Percentiles rank a stretch among this genome's conserved stretches.
These are phyloP conservation scores for Trichoderma guizhouense DNA, from an alignment of 2,329 filamentous ascomycete genomes.

Conservation along the genomic window DNA sequence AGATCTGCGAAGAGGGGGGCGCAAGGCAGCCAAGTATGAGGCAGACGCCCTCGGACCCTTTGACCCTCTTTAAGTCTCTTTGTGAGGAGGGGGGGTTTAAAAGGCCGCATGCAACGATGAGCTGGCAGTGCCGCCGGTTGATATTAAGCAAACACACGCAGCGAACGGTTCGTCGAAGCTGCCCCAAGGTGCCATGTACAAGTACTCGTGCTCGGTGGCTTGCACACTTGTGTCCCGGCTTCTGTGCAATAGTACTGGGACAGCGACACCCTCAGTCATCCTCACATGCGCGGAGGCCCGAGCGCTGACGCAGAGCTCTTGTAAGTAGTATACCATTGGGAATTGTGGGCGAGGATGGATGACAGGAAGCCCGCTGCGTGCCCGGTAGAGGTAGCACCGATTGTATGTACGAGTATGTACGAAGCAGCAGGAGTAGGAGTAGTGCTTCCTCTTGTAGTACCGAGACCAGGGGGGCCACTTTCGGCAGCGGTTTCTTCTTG, in stretches of 20 bases:
- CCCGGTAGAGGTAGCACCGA: conserved; percentile 9
- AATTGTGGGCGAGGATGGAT: conserved; percentile 1
- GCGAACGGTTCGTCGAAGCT: conserved; percentile 10
- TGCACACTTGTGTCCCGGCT: background rate
- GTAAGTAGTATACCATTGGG: background rate
- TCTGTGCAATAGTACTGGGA: conserved; percentile 3
- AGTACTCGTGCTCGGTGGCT: conserved; percentile 3
- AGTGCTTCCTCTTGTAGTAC: background rate
- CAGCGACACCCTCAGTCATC: conserved; percentile 11
- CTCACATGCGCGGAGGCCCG: background rate
- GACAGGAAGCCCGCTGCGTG: conserved; percentile 3
- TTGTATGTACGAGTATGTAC: background rate
- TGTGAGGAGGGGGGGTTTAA: conserved; percentile 28
- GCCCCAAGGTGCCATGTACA: background rate
- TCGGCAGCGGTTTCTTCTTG: conserved; percentile 3
- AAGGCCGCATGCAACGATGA: conserved; percentile 69
- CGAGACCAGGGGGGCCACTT: conserved; percentile 10
- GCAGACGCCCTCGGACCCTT: conserved; percentile 18
- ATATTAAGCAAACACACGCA: conserved; percentile 26
- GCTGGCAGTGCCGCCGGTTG: conserved; percentile 64
- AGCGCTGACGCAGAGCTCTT: conserved; percentile 6
- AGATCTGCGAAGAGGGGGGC: conserved; percentile 12
- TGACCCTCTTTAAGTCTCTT: conserved; percentile 14
- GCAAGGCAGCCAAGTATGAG: conserved; percentile 13
- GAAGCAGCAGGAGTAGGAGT: background rate